Evolutionary conservation across 2,329 filamentous ascomycete genomes (phyloP), one percentile per base, ranked within the genome.

Genomic region (Tetracladium maxilliforme): DNA sequence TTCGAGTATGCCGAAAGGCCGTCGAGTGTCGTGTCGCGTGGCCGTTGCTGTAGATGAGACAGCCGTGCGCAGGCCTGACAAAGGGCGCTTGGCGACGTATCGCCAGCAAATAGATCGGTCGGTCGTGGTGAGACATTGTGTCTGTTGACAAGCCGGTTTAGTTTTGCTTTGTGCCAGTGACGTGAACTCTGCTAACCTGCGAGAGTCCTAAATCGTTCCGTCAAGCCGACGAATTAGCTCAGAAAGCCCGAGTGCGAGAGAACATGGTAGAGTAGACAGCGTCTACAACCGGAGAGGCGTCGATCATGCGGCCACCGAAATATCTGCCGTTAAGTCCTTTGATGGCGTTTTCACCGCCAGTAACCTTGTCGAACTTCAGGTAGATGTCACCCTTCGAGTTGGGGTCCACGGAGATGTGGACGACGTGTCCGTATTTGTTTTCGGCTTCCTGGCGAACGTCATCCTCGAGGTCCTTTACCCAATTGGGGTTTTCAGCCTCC

Each of bases 221-320:
- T 9, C n/a, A 11, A 12, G 24, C 11, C n/a, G 19, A 12, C 10
- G 15, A 15, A 16, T 17, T 14, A 18, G 16, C 61, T 64, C 58
- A 86, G 42, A 84, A 80, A 51, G 78, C 78, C 55, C 79, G 79
- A 42, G 78, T 81, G 51, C 80, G 76, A 54, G 78, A 80, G 63
- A 90, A 93, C 56, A 92, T 71, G 66, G 80, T 92, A 71, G 82
- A 90, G 72, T 95, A 98, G 58, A 98, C 83, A 45, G 87, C 87
- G 56, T 98, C 90, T 52, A 95, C 87, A 57, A 98, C 83, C 51
- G 86, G 90, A 37, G 84, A 79, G 42, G 87, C 90, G 49, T 80
- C 87, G 52, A 98, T 92, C 63, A 82, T 83, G 45, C 76, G 72
- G 44, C 82, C 82, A 47, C 83, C 90, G 54, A 98, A 98, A 54